Evolutionary conservation across 2,329 filamentous ascomycete genomes (phyloP).

Genomic region (Beauveria australis): DNA sequence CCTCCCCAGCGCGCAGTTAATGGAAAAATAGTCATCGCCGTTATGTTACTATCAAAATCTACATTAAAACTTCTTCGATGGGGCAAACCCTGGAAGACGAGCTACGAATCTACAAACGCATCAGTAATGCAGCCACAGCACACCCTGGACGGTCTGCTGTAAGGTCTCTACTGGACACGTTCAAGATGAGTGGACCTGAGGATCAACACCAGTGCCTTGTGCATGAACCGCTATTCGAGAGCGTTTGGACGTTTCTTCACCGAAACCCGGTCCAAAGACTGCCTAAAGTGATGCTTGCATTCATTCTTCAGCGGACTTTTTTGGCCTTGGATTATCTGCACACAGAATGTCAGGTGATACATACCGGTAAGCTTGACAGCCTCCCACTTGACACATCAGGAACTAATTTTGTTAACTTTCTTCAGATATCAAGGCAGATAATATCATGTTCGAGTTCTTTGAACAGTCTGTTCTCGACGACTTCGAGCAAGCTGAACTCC

Average conservation of each 20-base stretch:
- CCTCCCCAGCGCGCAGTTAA: neutral
- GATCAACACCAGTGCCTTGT: neutral
- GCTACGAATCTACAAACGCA: constrained; percentile 28
- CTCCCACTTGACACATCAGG: too few relatives aligned
- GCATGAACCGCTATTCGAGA: neutral
- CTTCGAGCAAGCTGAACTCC: constrained; percentile 29
- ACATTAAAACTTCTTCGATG: constrained; percentile 18
- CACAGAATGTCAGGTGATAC: constrained; percentile 34
- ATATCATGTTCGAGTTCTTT: constrained; percentile 25
- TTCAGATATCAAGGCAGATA: neutral
- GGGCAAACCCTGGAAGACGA: constrained; percentile 25
- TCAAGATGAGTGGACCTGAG: neutral
- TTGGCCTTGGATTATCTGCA: constrained; percentile 38
- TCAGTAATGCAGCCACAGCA: neutral
- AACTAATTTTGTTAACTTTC: too few relatives aligned
- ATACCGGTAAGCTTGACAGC: constrained; percentile 29
- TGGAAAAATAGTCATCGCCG: constrained; percentile 8
- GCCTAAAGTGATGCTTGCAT: constrained; percentile 16
- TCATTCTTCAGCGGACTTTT: constrained; percentile 31
- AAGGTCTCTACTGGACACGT: neutral
- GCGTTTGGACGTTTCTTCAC: neutral
- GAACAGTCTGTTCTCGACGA: neutral
- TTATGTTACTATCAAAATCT: constrained; percentile 28
- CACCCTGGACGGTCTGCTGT: neutral
- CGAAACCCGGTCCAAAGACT: neutral